Base-by-base conservation (phyloP, 2,329 filamentous ascomycete genomes). In the Paecilomyces sp. region DNA sequence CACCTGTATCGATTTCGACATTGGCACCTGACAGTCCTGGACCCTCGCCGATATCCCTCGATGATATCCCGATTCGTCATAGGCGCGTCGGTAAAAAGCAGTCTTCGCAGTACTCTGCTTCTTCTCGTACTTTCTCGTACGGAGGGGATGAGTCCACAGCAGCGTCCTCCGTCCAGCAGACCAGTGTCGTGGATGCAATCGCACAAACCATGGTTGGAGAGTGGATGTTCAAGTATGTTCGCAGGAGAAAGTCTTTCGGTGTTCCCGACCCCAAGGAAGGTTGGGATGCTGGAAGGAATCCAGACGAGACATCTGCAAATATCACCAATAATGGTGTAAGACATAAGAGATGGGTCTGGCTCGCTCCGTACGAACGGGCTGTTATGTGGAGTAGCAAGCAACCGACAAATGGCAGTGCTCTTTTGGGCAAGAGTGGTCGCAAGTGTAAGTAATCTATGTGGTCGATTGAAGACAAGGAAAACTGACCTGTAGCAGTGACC, bases 381-480 rank as follows among this genome's bases (percentile, higher is more conserved):
- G 93, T 99, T 61, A 90, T 99, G 74, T 99, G 94, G 94, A 97
- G 93, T 75, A 96, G 89, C 81, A 97, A 96, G 80, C 94, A 99
- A 76, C 94, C 94, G 15, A 91, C 88, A 9, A 91, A 88, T 66
- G 92, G 92, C 33, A 89, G 86, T 67, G 93, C 92, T 33, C 77
- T 99, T 74, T 83, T 97, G 81, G 94, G 94, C 65, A 99, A 97
- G 80, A 89, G 89, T 71, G 94, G 94, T 58, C 88, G 94, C 67
- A 99, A 97, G 78, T 78, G 93, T 96, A 83, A 87, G 92, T 86
- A 58, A 54, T 28, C 64, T 60, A 59, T 47, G 41, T 15, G n/a
- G 8, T 18, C 7, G 9, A 47, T 22, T 18, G 41, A 9, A 18
- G 6, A 15, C 9, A 11, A 30, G 13, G 51, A 28, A 62, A 59